These are phyloP conservation scores for Neckera pumila DNA, from an alignment of 225 moss, liverwort and hornwort species.

Conservation along the genomic window DNA sequence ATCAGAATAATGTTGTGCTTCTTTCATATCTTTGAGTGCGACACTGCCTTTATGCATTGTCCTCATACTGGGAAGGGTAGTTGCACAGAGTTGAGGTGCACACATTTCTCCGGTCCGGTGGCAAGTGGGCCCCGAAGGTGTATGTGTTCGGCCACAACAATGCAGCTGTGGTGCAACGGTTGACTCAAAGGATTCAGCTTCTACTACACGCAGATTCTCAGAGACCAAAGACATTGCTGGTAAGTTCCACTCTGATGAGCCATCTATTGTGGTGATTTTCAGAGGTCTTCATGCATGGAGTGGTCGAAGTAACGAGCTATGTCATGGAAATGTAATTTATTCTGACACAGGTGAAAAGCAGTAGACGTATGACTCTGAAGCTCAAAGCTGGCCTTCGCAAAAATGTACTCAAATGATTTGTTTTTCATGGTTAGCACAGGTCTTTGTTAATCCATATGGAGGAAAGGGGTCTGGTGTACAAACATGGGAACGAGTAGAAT, in stretches of 20 bases:
- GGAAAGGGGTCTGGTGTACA: conserved; percentile 60
- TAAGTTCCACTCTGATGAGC: conserved; percentile 14
- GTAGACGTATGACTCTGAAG: background rate
- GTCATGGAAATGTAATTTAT: background rate
- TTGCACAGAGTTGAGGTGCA: conserved; percentile 49
- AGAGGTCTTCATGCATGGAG: background rate
- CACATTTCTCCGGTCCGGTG: conserved; percentile 17
- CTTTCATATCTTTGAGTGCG: background rate
- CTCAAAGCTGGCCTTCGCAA: background rate
- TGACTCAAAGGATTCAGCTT: conserved; percentile 38
- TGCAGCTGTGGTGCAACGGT: conserved; percentile 20
- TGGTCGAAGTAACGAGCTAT: background rate
- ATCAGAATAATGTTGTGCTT: background rate
- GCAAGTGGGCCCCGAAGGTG: conserved; percentile 24
- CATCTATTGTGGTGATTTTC: background rate
- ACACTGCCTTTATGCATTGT: background rate
- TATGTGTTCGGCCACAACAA: conserved; percentile 25
- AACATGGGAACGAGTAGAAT: conserved; percentile 58
- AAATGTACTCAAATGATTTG: background rate
- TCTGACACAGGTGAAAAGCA: background rate
- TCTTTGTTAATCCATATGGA: conserved; percentile 79
- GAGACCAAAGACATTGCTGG: conserved; percentile 79
- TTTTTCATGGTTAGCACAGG: conserved; percentile 30
- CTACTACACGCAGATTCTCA: conserved; percentile 35
- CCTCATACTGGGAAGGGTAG: conserved; percentile 30